Base-by-base conservation (phyloP, 2,329 filamentous ascomycete species). In the Graphilbum fragrans region DNA sequence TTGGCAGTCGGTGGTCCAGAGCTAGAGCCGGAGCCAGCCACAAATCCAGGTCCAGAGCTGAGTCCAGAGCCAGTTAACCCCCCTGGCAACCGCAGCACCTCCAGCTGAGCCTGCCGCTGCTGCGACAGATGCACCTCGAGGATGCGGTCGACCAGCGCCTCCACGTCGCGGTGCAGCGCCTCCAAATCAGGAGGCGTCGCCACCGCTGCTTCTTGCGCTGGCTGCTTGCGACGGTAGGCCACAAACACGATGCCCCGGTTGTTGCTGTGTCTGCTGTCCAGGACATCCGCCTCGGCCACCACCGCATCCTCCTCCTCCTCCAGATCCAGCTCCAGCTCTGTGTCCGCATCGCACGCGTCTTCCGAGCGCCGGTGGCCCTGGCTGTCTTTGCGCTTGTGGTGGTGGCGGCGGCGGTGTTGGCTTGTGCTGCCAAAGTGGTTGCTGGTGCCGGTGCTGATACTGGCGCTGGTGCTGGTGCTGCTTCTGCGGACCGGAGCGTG, bases 231-330 rank as follows among this genome's bases (percentile, higher is more conserved):
- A 19, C 70, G 62, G 48, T 74, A 75, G 0, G 69, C 72, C 1
- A 70, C 71, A 41, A 76, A 76, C 5, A 75, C 65, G 43, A 76
- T 68, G 36, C 71, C 72, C 25, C 68, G 62, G 48, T 73, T 66
- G 39, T 42, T 42, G 25, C 45, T 29, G 9, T 19, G n/a, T n/a
- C 4, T 33, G 27, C 4, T 29, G 38, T 35, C 35, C 34, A 18
- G 34, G 10, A 14, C 23, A 18, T 10, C 17, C 25, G 34, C 8
- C 14, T 19, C 4, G 18, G 17, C 4, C 25, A 11, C 8, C 29
- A 18, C 27, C 27, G 31, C 16, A 36, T 27, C 25, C 38, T 45
- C 20, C 4, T 41, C 40, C 9, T n/a, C 19, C 20, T 37, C 33
- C 16, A 37, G 34, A 20, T 39, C 34, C 2, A 29, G 14, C 53